phyloP scores from a whole-genome alignment of 2,329 filamentous ascomycete species.

The Neonectria ditissima region DNA sequence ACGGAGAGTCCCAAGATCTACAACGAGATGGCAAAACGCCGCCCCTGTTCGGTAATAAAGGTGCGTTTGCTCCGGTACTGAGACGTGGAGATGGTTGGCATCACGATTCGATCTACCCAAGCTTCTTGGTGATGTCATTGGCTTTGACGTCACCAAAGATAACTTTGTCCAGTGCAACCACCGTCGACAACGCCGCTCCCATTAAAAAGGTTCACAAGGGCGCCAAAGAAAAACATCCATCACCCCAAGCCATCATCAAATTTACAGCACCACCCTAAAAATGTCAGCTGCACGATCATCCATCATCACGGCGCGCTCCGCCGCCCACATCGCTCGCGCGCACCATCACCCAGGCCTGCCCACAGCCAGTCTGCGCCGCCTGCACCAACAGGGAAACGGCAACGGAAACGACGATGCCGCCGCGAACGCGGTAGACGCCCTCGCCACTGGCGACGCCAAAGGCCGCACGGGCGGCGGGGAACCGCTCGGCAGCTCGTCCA shows the following conservation, averaged over 20 bases:
- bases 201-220: constrained; percentile 5
- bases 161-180: not conserved
- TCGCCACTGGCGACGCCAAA: constrained; percentile 46
- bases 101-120: not conserved
- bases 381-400: constrained; percentile 10
- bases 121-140: constrained; percentile 5
- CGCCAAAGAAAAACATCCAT: not conserved
- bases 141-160: constrained; percentile 1
- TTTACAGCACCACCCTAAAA: not conserved
- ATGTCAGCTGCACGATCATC: constrained; percentile 17
- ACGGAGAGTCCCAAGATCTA: not conserved
- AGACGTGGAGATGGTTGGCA: not conserved
- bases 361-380: constrained; percentile 5
- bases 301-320: constrained; percentile 18
- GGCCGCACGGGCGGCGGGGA: constrained; percentile 56
- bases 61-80: not conserved
- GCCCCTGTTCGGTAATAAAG: not conserved
- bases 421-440: constrained; percentile 37
- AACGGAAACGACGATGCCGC: constrained; percentile 21
- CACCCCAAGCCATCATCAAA: not conserved
- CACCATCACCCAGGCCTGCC: constrained; percentile 20
- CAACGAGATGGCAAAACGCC: not conserved
- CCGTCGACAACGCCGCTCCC: not conserved
- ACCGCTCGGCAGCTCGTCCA: constrained; percentile 49
- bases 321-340: constrained; percentile 24